A percentile compares a stretch with the other conserved stretches of the same genome.
These are phyloP conservation scores for Boletus semigastroideus DNA, from an alignment of 1,284 basidiomycete genomes.

Conservation along the genomic window DNA sequence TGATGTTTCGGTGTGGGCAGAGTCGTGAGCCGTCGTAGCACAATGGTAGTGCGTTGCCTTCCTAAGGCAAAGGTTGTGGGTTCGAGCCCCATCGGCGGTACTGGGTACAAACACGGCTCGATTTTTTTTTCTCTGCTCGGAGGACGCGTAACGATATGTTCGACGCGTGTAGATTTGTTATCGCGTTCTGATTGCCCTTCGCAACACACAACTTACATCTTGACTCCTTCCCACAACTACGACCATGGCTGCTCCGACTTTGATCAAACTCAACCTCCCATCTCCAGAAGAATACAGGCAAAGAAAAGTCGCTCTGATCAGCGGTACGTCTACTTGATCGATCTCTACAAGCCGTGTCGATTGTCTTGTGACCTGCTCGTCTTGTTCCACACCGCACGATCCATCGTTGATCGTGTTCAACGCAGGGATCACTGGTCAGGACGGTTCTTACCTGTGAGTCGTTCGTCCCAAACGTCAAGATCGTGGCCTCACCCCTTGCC, in stretches of 20 bases:
- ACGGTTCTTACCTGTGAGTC: conserved; percentile 83
- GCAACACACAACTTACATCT: not conserved
- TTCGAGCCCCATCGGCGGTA: conserved; percentile 41
- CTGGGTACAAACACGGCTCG: conserved; percentile 28
- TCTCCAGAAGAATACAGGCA: conserved; percentile 77
- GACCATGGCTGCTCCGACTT: conserved; percentile 27
- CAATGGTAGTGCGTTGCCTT: conserved; percentile 42
- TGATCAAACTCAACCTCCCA: conserved; percentile 57
- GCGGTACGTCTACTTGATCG: conserved; percentile 51
- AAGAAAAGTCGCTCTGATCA: conserved; percentile 88
- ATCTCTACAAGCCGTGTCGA: conserved; percentile 4
- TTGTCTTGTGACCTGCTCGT: conserved; percentile 3
- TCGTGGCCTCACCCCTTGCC: conserved; percentile 16
- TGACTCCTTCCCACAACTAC: not conserved
- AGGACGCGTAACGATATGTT: no score
- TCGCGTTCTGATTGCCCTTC: not conserved
- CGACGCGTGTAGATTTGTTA: no score
- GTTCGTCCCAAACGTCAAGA: not conserved
- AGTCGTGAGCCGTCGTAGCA: conserved; percentile 37
- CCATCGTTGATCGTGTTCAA: conserved; percentile 14
- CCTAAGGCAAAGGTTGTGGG: conserved; percentile 42
- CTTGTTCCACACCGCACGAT: not conserved
- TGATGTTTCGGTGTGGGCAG: no score
- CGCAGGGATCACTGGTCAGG: conserved; percentile 88
- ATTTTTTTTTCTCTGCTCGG: not conserved